Evolutionary conservation across 75 land plant genomes (phyloP).

Genomic region (Pinus albicaulis): DNA sequence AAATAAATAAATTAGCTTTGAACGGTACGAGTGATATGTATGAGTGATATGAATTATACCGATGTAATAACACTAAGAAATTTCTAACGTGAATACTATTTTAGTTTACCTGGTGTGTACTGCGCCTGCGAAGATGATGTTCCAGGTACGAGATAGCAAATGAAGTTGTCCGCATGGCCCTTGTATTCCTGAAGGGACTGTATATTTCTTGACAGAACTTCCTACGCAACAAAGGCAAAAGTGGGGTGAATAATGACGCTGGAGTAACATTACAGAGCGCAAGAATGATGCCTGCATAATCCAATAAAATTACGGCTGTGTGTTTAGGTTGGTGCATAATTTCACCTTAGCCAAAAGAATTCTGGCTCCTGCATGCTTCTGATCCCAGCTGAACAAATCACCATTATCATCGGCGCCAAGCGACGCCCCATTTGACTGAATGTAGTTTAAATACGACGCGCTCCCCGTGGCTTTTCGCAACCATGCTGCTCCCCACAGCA

Average conservation of each 20-base stretch:
- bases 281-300: not conserved
- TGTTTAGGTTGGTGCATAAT: not conserved
- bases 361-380: constrained; percentile 45
- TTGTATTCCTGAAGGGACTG: constrained; percentile 18
- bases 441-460: constrained; percentile 21
- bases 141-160: constrained; percentile 18
- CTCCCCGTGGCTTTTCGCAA: constrained; percentile 28
- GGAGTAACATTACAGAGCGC: no score
- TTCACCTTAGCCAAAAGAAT: constrained; percentile 29
- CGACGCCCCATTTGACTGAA: constrained; percentile 14
- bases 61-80: no score
- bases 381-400: constrained; percentile 30
- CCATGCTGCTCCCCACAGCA: constrained; percentile 51
- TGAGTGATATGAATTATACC: no score
- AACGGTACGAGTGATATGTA: no score
- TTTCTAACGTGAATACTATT: no score
- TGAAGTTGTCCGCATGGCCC: constrained; percentile 23
- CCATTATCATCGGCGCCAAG: constrained; percentile 17
- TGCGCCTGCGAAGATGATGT: not conserved
- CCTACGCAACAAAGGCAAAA: not conserved
- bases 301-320: not conserved
- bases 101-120: constrained; percentile 19
- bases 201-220: not conserved
- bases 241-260: not conserved
- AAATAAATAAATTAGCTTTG: no score